Conservation (phyloP, 2,329 filamentous ascomycete genomes). For the Aplosporella prunicola region DNA sequence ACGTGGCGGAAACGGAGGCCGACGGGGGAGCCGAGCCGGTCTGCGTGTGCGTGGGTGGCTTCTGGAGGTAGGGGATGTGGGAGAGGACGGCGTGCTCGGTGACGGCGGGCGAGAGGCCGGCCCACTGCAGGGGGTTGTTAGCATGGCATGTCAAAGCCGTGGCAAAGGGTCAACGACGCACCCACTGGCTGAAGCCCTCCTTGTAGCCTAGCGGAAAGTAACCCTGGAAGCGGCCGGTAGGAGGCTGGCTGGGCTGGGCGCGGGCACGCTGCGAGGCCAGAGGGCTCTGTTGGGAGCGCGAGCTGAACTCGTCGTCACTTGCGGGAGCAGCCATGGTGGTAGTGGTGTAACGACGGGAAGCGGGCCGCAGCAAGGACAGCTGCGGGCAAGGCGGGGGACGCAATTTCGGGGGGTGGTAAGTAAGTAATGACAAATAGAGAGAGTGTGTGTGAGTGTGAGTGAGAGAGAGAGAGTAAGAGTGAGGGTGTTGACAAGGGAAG, state of each 20-base stretch:
- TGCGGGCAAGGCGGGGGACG: not conserved
- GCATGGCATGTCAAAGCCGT: not conserved
- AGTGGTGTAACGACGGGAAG: not conserved
- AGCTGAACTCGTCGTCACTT: constrained; percentile 7
- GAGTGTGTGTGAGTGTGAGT: no score
- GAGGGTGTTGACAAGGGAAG: not conserved
- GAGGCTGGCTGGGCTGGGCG: constrained; percentile 23
- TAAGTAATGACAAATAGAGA: not conserved
- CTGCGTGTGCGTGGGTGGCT: constrained; percentile 59
- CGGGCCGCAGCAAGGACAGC: not conserved
- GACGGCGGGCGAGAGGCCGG: constrained; percentile 65
- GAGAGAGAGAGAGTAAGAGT: not conserved
- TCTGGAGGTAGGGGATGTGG: constrained; percentile 71
- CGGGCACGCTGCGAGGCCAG: constrained; percentile 40
- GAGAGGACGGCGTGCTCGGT: constrained; percentile 85
- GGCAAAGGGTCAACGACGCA: constrained; percentile 36
- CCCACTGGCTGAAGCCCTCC: constrained; percentile 87
- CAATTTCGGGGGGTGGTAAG: no score
- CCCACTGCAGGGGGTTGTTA: constrained; percentile 57
- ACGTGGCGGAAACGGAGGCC: constrained; percentile 28
- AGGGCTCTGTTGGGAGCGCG: constrained; percentile 34
- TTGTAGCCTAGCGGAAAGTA: constrained; percentile 87
- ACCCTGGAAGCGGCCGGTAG: constrained; percentile 26
- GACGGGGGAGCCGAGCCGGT: constrained; percentile 47
- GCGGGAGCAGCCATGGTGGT: constrained; percentile 8